Evolutionary conservation across 1,284 basidiomycete species (phyloP).

Genomic region (Mycena sp.): DNA sequence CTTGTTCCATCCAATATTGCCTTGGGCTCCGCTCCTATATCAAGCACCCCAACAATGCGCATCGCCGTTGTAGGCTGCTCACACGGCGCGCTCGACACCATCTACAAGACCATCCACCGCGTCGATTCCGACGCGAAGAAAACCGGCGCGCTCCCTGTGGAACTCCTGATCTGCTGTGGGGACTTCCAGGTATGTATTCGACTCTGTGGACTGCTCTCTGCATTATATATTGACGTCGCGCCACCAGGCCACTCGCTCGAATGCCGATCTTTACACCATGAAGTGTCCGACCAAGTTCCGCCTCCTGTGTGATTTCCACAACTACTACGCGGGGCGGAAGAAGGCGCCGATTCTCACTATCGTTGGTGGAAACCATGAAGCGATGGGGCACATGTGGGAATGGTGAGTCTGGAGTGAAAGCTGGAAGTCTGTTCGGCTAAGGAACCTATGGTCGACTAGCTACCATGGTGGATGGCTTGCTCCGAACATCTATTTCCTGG

Average conservation of each 20-base stretch:
- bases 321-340: slow-evolving; percentile 87
- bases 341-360: slow-evolving; percentile 90
- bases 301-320: slow-evolving; percentile 24
- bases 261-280: slow-evolving; percentile 25
- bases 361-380: slow-evolving; percentile 98
- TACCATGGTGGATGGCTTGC: slow-evolving; percentile 97
- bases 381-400: slow-evolving; percentile 95
- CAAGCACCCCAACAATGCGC: no score
- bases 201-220: background rate
- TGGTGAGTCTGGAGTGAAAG: background rate
- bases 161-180: slow-evolving; percentile 91
- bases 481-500: slow-evolving; percentile 97
- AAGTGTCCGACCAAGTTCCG: slow-evolving; percentile 22
- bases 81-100: slow-evolving; percentile 89
- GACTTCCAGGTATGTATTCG: slow-evolving; percentile 78
- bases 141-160: slow-evolving; percentile 73
- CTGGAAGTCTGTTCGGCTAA: background rate
- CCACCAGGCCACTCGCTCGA: slow-evolving; percentile 15
- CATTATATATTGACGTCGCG: background rate
- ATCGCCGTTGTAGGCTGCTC: slow-evolving; percentile 97
- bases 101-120: slow-evolving; percentile 79
- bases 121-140: slow-evolving; percentile 59
- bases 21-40: no score
- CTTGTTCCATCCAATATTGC: no score
- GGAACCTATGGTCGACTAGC: background rate